Evolutionary conservation across 441 rosid genomes (phyloP).

Genomic region (Geranium incanum): DNA sequence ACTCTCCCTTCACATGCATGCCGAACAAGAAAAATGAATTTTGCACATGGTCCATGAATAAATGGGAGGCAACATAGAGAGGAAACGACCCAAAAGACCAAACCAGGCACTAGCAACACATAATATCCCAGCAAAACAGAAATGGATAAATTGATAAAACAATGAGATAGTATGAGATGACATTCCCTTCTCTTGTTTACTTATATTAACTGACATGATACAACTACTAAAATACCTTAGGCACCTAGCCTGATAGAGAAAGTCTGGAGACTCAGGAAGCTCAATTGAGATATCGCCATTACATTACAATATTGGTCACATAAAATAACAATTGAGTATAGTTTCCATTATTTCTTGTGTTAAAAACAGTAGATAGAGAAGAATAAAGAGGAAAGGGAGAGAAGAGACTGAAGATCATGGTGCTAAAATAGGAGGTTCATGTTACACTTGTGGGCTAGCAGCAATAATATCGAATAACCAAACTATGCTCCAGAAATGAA

Average conservation of each 20-base stretch:
- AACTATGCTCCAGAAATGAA: not conserved
- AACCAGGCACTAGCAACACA: not conserved
- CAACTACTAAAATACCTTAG: not conserved
- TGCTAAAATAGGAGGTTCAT: not conserved
- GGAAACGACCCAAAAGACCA: too few species aligned
- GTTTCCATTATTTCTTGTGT: not conserved
- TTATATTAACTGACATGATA: too few species aligned
- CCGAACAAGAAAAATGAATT: too few species aligned
- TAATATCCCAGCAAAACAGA: not conserved
- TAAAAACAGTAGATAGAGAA: not conserved
- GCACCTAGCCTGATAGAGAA: not conserved
- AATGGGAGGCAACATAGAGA: not conserved
- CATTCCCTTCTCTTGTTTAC: not conserved
- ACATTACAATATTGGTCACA: not conserved
- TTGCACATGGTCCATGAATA: not conserved
- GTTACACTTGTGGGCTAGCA: not conserved
- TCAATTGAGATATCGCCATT: not conserved
- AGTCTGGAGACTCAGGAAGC: not conserved
- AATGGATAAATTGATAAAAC: not conserved
- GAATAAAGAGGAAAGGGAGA: not conserved
- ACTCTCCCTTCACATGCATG: too few species aligned
- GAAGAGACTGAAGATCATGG: not conserved
- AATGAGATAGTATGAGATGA: too few species aligned
- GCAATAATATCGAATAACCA: not conserved
- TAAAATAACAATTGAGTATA: not conserved